A percentile compares a stretch with the other conserved stretches of the same genome.
Conservation (phyloP, 2,329 filamentous ascomycete genomes). For the Pyrenochaeta sp. region DNA sequence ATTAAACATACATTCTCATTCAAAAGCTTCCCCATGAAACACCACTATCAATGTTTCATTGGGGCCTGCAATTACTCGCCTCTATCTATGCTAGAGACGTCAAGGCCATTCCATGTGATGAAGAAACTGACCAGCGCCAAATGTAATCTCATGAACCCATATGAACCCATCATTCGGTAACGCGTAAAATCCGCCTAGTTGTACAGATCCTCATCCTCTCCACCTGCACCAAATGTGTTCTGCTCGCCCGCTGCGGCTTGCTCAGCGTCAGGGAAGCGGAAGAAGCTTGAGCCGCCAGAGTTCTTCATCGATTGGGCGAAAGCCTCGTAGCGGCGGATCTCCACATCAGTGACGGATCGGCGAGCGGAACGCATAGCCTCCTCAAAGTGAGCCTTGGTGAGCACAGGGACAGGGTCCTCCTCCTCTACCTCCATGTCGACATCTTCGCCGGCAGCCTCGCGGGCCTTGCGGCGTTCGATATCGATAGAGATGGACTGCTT, state of each 20-base stretch:
- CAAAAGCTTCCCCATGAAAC: slow-evolving; percentile 7
- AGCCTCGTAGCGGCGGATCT: slow-evolving; percentile 97
- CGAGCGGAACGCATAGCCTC: slow-evolving; percentile 97
- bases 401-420: slow-evolving; percentile 93
- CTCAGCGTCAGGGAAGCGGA: slow-evolving; percentile 80
- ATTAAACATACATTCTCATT: slow-evolving; percentile 20
- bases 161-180: slow-evolving; percentile 14
- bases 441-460: slow-evolving; percentile 75
- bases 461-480: slow-evolving; percentile 89
- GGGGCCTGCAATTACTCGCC: slow-evolving; percentile 22
- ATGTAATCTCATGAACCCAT: slow-evolving; percentile 27
- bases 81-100: slow-evolving; percentile 26
- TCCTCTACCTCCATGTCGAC: slow-evolving; percentile 78
- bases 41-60: slow-evolving; percentile 10
- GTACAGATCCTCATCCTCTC: slow-evolving; percentile 96
- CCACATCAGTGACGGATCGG: slow-evolving; percentile 92
- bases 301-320: slow-evolving; percentile 99
- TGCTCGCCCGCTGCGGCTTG: slow-evolving; percentile 58
- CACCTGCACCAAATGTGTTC: slow-evolving; percentile 78
- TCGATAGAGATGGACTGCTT: slow-evolving; percentile 92
- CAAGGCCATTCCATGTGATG: slow-evolving; percentile 16
- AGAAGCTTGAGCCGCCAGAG: slow-evolving; percentile 91
- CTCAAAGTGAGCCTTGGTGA: slow-evolving; percentile 97
- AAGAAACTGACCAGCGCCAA: slow-evolving; percentile 18
- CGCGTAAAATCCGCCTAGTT: slow-evolving; percentile 67